Base-by-base conservation (phyloP, 208 protist species). In the Leishmania gerbilli region DNA sequence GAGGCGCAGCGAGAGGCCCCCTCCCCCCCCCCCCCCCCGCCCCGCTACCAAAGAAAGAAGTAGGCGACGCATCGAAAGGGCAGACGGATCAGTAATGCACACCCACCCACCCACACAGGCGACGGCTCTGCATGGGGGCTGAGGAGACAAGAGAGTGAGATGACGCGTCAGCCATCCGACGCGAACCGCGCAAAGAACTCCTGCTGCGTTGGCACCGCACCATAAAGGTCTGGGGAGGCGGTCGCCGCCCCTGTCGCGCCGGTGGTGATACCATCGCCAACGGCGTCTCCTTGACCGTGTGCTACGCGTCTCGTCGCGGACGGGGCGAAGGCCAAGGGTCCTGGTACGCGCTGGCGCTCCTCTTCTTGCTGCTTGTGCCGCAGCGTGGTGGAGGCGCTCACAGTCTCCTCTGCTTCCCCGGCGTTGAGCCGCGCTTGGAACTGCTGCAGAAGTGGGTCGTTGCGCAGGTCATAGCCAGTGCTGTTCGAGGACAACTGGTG, bases 131-230 rank as follows among this genome's bases (percentile, higher is more conserved):
- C 13, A 71, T 17, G 2, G 40, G 31, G 24, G 31, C 11, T 15
- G 71, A 0, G 67, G 17, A 65, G 56, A 51, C 8, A 58, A n/a
- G n/a, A 40, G 42, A 31, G 31, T 17, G 68, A 42, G 47, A 47
- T 47, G 42, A 65, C 24, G 7, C n/a, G 76, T 62, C 27, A 78
- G 72, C 74, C 77, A 15, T 82, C 78, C 13, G 67, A 62, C 47
- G 76, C 71, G 31, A 85, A 85, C 37, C 76, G 81, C 21, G 58
- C 64, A 60, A 84, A 84, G 71, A 81, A 76, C 15, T 74, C 81
- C 11, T 81, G 55, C 64, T 85, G 69, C 51, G 81, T 74, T 27
- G 77, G 77, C 17, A 69, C 51, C 5, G 75, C 42, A 15, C 60
- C 76, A n/a, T 84, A 80, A 53, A 78, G 34, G 60, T 1, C 24